phyloP scores from a whole-genome alignment of 176 grass and related monocot species.

The Pontederia crassipes region DNA sequence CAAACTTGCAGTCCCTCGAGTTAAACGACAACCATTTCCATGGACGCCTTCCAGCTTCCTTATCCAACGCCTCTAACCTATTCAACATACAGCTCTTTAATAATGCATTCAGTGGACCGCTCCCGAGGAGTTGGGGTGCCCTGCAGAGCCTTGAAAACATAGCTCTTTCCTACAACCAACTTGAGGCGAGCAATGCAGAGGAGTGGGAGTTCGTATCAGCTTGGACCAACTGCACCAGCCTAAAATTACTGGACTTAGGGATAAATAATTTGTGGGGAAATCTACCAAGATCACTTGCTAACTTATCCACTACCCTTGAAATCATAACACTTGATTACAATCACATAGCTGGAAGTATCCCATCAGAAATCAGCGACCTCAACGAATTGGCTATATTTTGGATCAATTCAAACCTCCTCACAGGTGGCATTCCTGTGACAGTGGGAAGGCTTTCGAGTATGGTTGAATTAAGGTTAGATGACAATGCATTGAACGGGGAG shows the following conservation, averaged over 20 bases:
- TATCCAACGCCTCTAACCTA: background rate
- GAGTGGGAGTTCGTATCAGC: background rate
- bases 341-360: conserved; percentile 6
- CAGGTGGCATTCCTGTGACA: background rate
- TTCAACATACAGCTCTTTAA: background rate
- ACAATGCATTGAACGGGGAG: background rate
- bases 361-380: conserved; percentile 15
- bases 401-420: background rate
- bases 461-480: background rate
- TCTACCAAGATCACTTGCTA: background rate
- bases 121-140: background rate
- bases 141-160: background rate
- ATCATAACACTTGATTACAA: background rate
- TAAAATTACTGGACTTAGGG: background rate
- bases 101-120: background rate
- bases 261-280: background rate
- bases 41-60: too few species aligned
- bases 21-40: too few species aligned
- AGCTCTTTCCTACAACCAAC: background rate
- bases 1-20: too few species aligned
- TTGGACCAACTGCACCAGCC: conserved; percentile 1
- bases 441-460: background rate
- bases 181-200: background rate
- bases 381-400: background rate
- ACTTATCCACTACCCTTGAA: background rate